A percentile compares a stretch with the other conserved stretches of the same genome.
These are phyloP conservation scores for Drechslera avenae DNA, from an alignment of 2,329 filamentous ascomycete genomes.

Conservation along the genomic window DNA sequence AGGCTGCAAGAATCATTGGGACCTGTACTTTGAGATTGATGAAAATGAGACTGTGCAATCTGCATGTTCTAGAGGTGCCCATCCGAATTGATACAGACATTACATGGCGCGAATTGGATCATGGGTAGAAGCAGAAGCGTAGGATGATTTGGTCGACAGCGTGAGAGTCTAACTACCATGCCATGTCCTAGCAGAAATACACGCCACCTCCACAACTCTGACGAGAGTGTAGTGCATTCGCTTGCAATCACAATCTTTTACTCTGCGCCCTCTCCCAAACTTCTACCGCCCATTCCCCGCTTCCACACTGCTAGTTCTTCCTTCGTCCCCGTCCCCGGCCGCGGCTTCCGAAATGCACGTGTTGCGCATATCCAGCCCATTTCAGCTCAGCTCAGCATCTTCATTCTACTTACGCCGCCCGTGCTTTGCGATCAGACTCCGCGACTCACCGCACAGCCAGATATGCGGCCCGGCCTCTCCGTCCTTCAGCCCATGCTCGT, in stretches of 20 bases:
- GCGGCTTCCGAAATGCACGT: background rate
- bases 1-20: constrained; percentile 44
- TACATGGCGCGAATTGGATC: too few relatives aligned
- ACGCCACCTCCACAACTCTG: too few relatives aligned
- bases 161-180: too few relatives aligned
- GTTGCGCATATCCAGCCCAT: background rate
- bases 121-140: too few relatives aligned
- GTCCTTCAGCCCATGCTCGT: constrained; percentile 56
- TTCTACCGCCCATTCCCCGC: background rate
- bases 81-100: too few relatives aligned
- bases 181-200: too few relatives aligned
- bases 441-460: constrained; percentile 68
- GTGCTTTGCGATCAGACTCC: constrained; percentile 68
- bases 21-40: constrained; percentile 36
- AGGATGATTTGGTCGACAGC: too few relatives aligned
- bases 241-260: too few relatives aligned
- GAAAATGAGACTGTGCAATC: too few relatives aligned
- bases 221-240: too few relatives aligned
- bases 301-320: background rate
- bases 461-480: constrained; percentile 65
- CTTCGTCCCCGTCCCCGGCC: background rate
- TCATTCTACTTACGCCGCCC: constrained; percentile 28
- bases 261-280: too few relatives aligned
- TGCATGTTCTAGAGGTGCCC: too few relatives aligned
- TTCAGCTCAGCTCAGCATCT: background rate